Evolutionary conservation across 257 asterid genomes (phyloP), one percentile per base, ranked within the genome.

Genomic region (Striga asiatica): DNA sequence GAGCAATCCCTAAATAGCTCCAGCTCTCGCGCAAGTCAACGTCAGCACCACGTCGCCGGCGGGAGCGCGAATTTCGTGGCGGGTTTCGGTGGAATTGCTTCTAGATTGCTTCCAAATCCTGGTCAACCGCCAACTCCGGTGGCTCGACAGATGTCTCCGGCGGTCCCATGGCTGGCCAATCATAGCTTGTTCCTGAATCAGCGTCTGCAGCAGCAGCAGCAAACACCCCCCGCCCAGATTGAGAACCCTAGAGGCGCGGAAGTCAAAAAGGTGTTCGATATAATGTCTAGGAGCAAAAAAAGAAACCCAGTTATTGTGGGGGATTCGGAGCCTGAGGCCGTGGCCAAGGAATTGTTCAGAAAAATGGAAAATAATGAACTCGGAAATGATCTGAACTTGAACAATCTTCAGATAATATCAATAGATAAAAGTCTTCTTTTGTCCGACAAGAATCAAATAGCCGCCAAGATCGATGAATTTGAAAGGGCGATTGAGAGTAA

Each of bases 261-360:
- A 25, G 77, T 78, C 52, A 80, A 73, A 34, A 91, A 69, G 61
- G 67, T 82, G 45, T 10, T 87, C 37, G 98, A 87, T 55, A 79
- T 91, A 55, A 69, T 91, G 82, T 48, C 48, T 18, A 75, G 78
- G 48, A 65, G 67, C n/a, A 84, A 80, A 75, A 87, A 87, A 67
- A 72, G 73, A 63, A 91, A 91, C 45, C 96, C 98, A 0, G 76
- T 91, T 65, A 48, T 91, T 50, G 98, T 91, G 0, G 96, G 95
- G 0, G 96, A 91, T 61, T 62, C 75, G 0, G 93, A 84, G 62
- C 92, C 85, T 0, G 94, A 84, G 48, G 71, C 81, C 3, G 77
- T 82, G 47, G 82, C 84, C 46, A 84, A 77, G 66, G 96, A 91
- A 13, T 42, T 91, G 1, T 56, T 87, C 41, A 69, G 71, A 38